phyloP scores from a whole-genome alignment of 768 basidiomycete genomes.

The Boletus bicolor region DNA sequence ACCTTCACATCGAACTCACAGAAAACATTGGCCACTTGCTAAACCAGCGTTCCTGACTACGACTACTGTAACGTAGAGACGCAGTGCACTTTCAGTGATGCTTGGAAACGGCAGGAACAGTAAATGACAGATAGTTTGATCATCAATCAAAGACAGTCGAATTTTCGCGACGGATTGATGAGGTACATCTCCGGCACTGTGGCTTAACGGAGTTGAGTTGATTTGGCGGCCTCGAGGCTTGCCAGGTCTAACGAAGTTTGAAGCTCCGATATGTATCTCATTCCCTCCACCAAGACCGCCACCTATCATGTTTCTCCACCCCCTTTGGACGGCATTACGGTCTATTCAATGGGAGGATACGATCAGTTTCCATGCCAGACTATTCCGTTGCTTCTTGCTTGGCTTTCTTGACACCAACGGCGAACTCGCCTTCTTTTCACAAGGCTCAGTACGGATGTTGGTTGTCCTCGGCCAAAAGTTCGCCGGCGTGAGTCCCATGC shows the following conservation, averaged over 20 bases:
- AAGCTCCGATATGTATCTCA: constrained; percentile 8
- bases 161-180: background rate
- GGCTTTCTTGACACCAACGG: background rate
- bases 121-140: too few relatives aligned
- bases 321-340: background rate
- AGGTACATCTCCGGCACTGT: background rate
- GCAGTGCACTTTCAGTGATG: background rate
- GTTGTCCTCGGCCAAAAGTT: background rate
- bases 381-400: constrained; percentile 15
- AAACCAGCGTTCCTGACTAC: background rate
- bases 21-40: background rate
- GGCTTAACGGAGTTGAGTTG: background rate
- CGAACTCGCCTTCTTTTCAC: background rate
- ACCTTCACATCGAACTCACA: background rate
- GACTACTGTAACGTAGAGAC: background rate
- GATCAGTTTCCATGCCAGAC: constrained; percentile 6
- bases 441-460: background rate
- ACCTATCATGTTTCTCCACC: background rate
- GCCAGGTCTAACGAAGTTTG: background rate
- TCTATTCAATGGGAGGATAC: constrained; percentile 16
- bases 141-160: background rate
- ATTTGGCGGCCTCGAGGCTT: too few relatives aligned
- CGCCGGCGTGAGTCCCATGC: background rate
- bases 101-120: background rate
- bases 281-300: background rate